These are phyloP conservation scores for Moniliophthora roreri DNA, from an alignment of 1,284 basidiomycete species.

Conservation along the genomic window DNA sequence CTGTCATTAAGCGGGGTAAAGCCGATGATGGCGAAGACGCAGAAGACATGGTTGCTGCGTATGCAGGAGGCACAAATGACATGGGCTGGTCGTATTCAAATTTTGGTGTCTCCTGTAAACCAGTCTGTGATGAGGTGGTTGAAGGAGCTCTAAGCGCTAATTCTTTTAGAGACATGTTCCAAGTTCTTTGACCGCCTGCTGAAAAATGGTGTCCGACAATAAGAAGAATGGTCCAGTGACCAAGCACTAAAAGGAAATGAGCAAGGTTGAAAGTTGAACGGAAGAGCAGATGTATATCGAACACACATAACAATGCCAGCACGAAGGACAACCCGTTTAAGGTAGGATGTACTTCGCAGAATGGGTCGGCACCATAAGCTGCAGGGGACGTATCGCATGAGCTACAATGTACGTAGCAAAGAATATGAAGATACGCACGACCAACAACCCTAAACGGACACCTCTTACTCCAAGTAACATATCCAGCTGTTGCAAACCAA, in stretches of 20 bases:
- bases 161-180: conserved; percentile 4
- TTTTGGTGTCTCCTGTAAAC: not conserved
- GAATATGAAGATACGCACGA: not conserved
- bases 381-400: too few relatives aligned
- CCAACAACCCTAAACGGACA: not conserved
- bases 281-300: not conserved
- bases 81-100: conserved; percentile 5
- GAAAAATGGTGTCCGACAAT: not conserved
- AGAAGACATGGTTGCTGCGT: not conserved
- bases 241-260: not conserved
- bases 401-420: not conserved
- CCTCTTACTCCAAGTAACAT: not conserved
- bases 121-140: not conserved
- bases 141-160: not conserved
- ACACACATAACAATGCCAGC: not conserved
- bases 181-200: not conserved
- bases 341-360: not conserved
- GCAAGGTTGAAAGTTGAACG: not conserved
- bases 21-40: not conserved
- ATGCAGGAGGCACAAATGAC: not conserved
- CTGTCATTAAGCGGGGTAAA: not conserved
- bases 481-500: conserved; percentile 1
- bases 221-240: not conserved
- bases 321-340: not conserved
- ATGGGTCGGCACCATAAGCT: too few relatives aligned